Base-by-base conservation (phyloP, 2,329 filamentous ascomycete genomes). In the Fusarium sp. region DNA sequence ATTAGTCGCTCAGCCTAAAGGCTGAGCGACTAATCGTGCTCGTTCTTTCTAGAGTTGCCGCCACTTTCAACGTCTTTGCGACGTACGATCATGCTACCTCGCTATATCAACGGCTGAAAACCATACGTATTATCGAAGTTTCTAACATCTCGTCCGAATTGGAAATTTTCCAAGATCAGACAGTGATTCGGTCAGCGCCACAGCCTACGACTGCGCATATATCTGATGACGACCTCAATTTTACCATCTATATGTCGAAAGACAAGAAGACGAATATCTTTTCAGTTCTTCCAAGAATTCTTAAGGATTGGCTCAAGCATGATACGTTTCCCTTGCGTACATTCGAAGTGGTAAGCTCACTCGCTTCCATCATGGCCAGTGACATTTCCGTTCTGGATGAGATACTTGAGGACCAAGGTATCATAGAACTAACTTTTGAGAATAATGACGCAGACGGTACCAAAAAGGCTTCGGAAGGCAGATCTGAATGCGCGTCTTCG, bases 321-420 rank as follows among this genome's bases (percentile, higher is more conserved):
- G 25, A 47, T 3, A 28, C 18, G 8, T 12, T 7, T 9, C 18
- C 1, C 15, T 10, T 18, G 25, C 44, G 28, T 28, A 47, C 12
- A 10, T 47, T 49, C 15, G 58, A 66, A 18, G 49, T 59, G 38
- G 54, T 73, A 23, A 71, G 64, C 12, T 56, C 56, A 6, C 35
- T 73, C 10, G 64, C 64, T 16, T 58, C 64, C 12, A 64, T 73
- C 8, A 33, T 73, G 62, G 56, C 61, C 6, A 56, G 49, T 58
- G 53, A 61, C 15, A 21, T 15, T 46, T 60, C 21, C 16, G 62
- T 43, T n/a, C 44, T 67, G 21, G 66, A 67, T 28, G 62, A 64
- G 6, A 49, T 70, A 59, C 62, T 70, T 11, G 54, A 70, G 15
- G 54, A 69, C n/a, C 66, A 64, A 33, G 64, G 71, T 23, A 66